These are phyloP conservation scores for Aspergillus calidoustus DNA, from an alignment of 2,329 filamentous ascomycete species.

Conservation along the genomic window DNA sequence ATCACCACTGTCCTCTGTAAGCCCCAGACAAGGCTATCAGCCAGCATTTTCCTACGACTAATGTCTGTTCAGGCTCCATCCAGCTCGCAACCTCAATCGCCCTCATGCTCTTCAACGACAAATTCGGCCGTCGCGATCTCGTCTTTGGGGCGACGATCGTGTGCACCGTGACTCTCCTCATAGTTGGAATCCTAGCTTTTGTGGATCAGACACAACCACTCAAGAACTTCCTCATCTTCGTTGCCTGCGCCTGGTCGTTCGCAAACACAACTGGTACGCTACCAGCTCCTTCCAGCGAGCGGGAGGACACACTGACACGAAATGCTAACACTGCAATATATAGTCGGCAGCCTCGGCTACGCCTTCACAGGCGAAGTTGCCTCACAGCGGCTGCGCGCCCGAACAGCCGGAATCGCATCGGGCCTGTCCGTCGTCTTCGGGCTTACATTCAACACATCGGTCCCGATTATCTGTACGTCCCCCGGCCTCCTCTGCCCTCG, in stretches of 20 bases:
- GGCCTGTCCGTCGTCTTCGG: constrained; percentile 1
- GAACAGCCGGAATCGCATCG: neutral
- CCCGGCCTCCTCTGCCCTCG: too few species aligned
- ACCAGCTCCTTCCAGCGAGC: too few species aligned
- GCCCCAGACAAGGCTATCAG: neutral
- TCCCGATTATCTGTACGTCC: neutral
- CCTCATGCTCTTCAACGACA: neutral
- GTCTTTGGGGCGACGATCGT: neutral
- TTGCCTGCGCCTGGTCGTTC: neutral
- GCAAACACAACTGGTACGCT: neutral
- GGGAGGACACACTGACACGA: too few species aligned
- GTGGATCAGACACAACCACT: neutral
- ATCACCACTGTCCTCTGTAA: constrained; percentile 1
- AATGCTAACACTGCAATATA: too few species aligned
- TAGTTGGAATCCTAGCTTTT: neutral
- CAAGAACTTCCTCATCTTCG: neutral
- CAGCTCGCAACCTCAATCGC: neutral
- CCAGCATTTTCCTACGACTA: too few species aligned
- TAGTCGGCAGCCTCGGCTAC: neutral
- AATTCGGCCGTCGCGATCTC: neutral
- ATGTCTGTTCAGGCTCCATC: neutral
- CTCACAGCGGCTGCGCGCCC: neutral
- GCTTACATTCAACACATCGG: neutral
- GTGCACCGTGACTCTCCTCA: too few species aligned
- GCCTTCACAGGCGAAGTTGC: neutral